phyloP scores from a whole-genome alignment of 179 eudicot genomes.

The Vitellaria paradoxa region DNA sequence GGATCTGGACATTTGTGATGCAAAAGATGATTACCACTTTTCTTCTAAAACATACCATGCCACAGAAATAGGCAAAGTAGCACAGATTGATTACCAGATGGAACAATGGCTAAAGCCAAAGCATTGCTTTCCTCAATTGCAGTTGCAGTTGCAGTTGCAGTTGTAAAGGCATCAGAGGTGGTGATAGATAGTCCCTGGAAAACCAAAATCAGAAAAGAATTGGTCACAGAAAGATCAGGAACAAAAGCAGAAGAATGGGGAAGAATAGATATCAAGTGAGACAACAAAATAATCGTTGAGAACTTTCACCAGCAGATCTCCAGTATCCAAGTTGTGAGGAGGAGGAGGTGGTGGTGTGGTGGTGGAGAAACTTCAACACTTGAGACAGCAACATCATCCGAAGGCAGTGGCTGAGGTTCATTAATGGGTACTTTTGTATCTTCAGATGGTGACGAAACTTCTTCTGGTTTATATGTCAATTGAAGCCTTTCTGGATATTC shows the following conservation, averaged over 20 bases:
- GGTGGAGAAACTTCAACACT: constrained; percentile 34
- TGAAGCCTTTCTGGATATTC: constrained; percentile 88
- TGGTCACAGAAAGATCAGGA: background rate
- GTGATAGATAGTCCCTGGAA: constrained; percentile 69
- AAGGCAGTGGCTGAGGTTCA: constrained; percentile 49
- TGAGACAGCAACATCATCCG: constrained; percentile 43
- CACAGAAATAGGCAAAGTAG: background rate
- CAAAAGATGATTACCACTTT: background rate
- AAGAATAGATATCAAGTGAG: background rate
- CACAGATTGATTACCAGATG: constrained; percentile 49
- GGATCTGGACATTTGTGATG: constrained; percentile 35
- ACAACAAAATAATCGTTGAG: background rate
- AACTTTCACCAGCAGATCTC: constrained; percentile 70
- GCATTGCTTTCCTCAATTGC: constrained; percentile 89
- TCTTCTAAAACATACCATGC: constrained; percentile 1
- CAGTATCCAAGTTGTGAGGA: constrained; percentile 49
- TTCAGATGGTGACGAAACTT: constrained; percentile 40
- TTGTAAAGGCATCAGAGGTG: constrained; percentile 30
- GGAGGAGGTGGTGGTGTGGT: constrained; percentile 29
- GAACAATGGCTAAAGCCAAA: constrained; percentile 75
- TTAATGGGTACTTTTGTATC: constrained; percentile 33
- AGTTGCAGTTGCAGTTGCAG: constrained; percentile 23
- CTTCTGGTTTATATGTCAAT: constrained; percentile 82
- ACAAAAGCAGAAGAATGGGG: background rate
- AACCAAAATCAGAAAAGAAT: background rate